Percentiles rank a stretch among this genome's conserved stretches.
These are phyloP conservation scores for Xylaria sp. DNA, from an alignment of 2,329 filamentous ascomycete genomes.

Conservation along the genomic window DNA sequence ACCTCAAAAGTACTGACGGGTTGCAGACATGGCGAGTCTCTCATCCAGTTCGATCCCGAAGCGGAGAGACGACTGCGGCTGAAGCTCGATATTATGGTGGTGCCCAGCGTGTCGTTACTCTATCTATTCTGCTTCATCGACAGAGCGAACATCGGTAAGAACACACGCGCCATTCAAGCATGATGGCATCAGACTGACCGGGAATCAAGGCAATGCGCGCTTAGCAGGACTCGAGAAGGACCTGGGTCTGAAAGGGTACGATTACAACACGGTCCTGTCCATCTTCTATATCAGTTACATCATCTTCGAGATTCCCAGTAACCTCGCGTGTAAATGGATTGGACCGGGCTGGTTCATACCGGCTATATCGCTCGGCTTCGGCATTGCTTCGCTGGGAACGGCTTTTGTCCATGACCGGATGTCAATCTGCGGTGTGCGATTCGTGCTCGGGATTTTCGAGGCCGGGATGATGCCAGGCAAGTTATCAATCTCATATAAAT, in stretches of 20 bases:
- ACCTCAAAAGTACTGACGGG: neutral
- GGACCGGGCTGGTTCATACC: slow-evolving; percentile 71
- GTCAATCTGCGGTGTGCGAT: slow-evolving; percentile 55
- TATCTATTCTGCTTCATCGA: slow-evolving; percentile 70
- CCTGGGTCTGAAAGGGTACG: slow-evolving; percentile 53
- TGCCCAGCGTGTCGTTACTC: slow-evolving; percentile 58
- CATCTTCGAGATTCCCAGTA: slow-evolving; percentile 64
- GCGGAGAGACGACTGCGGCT: slow-evolving; percentile 51
- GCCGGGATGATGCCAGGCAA: slow-evolving; percentile 62
- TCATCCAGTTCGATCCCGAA: slow-evolving; percentile 49
- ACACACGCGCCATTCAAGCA: neutral
- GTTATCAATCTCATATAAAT: neutral
- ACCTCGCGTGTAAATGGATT: slow-evolving; percentile 63
- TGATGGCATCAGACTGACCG: slow-evolving; percentile 2
- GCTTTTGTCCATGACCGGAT: slow-evolving; percentile 56
- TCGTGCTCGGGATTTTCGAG: slow-evolving; percentile 64
- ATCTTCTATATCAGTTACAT: slow-evolving; percentile 71
- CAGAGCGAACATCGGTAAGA: slow-evolving; percentile 60
- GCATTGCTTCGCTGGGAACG: slow-evolving; percentile 57
- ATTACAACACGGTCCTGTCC: slow-evolving; percentile 65
- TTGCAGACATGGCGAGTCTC: slow-evolving; percentile 42
- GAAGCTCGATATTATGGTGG: slow-evolving; percentile 59
- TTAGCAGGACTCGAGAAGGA: slow-evolving; percentile 61
- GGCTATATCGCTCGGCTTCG: slow-evolving; percentile 55
- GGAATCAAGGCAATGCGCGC: slow-evolving; percentile 55